A percentile compares a stretch with the other conserved stretches of the same genome.
Evolutionary conservation across 176 grass and related monocot genomes (phyloP).

Genomic region (Dendrocalamus sinicus): DNA sequence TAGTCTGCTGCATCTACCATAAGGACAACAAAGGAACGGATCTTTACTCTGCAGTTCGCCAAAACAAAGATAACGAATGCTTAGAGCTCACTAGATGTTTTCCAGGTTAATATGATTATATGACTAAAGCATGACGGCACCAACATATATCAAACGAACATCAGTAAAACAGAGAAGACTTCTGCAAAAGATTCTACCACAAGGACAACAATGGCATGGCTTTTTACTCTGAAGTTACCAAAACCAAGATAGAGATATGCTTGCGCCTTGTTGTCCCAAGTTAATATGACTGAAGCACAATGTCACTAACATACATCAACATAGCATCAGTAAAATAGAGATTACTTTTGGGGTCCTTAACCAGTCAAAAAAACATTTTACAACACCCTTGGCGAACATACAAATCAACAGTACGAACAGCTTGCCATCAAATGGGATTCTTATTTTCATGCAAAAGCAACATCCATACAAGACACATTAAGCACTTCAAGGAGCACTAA

Average conservation of each 20-base stretch:
- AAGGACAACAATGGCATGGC: too few relatives aligned
- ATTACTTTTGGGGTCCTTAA: not conserved
- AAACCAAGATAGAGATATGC: not conserved
- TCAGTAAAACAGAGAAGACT: not conserved
- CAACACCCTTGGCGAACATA: not conserved
- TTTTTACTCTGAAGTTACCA: not conserved
- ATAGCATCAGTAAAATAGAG: slow-evolving; percentile 17
- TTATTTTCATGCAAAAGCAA: not conserved
- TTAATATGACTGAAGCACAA: not conserved
- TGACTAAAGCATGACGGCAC: not conserved
- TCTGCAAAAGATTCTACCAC: not conserved
- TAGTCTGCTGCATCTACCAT: not conserved
- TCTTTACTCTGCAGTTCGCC: not conserved
- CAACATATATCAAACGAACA: not conserved
- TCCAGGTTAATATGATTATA: not conserved
- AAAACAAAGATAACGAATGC: not conserved
- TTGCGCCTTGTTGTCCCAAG: not conserved
- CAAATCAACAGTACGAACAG: slow-evolving; percentile 11
- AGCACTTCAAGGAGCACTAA: slow-evolving; percentile 23
- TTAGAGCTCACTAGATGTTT: not conserved
- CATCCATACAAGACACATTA: slow-evolving; percentile 21
- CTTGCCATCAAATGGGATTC: not conserved
- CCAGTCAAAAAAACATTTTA: not conserved
- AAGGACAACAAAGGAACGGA: not conserved
- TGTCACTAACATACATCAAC: not conserved